phyloP scores from a whole-genome alignment of 371 early-diverging fungal genomes.

The Caulochytrium protostelioides region DNA sequence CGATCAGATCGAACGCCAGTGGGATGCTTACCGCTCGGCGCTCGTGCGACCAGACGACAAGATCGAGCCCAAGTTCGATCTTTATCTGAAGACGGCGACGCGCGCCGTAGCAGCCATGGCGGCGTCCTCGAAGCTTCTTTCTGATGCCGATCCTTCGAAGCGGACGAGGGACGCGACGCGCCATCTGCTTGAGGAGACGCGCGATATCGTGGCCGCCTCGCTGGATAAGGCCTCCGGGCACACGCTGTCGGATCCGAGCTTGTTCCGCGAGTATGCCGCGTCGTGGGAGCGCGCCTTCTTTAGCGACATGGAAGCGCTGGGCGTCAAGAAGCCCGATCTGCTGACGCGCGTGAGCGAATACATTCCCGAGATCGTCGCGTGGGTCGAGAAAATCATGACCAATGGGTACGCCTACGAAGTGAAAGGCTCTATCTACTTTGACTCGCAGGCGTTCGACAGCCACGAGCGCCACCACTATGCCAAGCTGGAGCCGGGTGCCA shows the following conservation, averaged over 20 bases:
- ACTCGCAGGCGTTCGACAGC: conserved; percentile 71
- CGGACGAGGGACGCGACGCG: too few relatives aligned
- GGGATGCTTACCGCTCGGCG: conserved; percentile 17
- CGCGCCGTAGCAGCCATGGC: conserved; percentile 14
- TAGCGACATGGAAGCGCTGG: conserved; percentile 82
- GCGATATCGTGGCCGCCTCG: conserved; percentile 10
- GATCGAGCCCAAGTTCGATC: conserved; percentile 48
- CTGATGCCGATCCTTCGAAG: too few relatives aligned
- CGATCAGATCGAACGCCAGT: conserved; percentile 27
- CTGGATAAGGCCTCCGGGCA: conserved; percentile 16
- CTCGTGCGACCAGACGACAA: too few relatives aligned
- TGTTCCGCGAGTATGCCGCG: conserved; percentile 77
- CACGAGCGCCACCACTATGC: conserved; percentile 62
- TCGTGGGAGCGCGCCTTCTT: conserved; percentile 95
- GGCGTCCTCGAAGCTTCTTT: conserved; percentile 12
- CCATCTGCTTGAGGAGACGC: conserved; percentile 10
- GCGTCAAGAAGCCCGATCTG: conserved; percentile 60
- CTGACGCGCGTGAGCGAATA: conserved; percentile 96
- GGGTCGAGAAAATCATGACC: conserved; percentile 72
- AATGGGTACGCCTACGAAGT: conserved; percentile 83
- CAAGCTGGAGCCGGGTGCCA: conserved; percentile 75
- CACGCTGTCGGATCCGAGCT: conserved; percentile 56
- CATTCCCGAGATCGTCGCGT: conserved; percentile 81
- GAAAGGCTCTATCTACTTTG: conserved; percentile 97
- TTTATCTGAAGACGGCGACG: conserved; percentile 36